Evolutionary conservation across 768 basidiomycete species (phyloP).

Genomic region (Mycena galericulata): DNA sequence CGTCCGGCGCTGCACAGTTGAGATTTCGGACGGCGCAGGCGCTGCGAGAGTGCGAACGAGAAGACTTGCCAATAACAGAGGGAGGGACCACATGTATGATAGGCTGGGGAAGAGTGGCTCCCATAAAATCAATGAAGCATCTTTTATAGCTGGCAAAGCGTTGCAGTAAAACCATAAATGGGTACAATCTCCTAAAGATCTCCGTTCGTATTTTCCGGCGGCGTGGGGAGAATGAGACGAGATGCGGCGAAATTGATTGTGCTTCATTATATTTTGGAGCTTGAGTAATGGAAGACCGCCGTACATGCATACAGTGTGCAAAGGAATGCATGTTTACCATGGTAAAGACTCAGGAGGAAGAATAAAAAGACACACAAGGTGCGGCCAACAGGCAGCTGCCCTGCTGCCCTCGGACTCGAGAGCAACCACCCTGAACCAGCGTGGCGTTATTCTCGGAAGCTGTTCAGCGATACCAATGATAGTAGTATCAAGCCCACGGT

Average conservation of each 20-base stretch:
- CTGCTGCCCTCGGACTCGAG: too few species aligned
- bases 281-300: too few species aligned
- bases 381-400: too few species aligned
- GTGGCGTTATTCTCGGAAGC: too few species aligned
- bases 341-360: too few species aligned
- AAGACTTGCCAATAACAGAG: neutral
- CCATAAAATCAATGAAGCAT: neutral
- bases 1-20: slow-evolving; percentile 13
- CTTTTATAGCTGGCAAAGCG: neutral
- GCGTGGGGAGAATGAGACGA: neutral
- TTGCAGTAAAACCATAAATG: neutral
- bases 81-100: neutral
- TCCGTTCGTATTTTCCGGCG: neutral
- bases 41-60: neutral
- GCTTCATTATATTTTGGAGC: too few species aligned
- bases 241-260: neutral
- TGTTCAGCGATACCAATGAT: too few species aligned
- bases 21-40: neutral
- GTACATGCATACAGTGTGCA: too few species aligned
- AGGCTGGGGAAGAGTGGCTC: neutral
- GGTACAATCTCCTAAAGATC: neutral
- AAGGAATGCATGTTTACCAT: too few species aligned
- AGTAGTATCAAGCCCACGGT: too few species aligned
- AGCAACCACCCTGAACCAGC: too few species aligned
- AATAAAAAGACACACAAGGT: too few species aligned